Evolutionary conservation across 306 rosid species (phyloP).

Genomic region (Gillenia trifoliata): DNA sequence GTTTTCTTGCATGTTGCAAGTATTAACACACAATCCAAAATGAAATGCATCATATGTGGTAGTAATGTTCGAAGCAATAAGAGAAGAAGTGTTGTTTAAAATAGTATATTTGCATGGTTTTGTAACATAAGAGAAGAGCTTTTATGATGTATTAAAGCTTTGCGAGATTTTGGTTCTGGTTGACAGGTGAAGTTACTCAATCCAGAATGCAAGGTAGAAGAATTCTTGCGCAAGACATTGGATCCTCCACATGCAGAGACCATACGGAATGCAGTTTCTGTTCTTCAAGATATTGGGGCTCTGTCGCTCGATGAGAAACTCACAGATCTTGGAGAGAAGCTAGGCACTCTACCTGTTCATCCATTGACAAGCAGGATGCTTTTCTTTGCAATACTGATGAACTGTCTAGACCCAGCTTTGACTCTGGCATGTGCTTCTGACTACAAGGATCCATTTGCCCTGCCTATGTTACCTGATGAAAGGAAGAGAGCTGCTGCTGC

Average conservation of each 20-base stretch:
- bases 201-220: constrained; percentile 65
- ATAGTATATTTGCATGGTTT: background rate
- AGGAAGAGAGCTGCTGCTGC: constrained; percentile 59
- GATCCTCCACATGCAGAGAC: constrained; percentile 89
- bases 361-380: constrained; percentile 91
- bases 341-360: constrained; percentile 91
- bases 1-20: background rate
- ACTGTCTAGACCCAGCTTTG: constrained; percentile 94
- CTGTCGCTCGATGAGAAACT: constrained; percentile 65
- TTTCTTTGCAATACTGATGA: constrained; percentile 77
- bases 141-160: constrained; percentile 1
- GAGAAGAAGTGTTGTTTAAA: background rate
- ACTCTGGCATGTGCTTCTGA: constrained; percentile 89
- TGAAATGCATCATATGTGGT: too few species aligned
- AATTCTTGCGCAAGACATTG: constrained; percentile 66
- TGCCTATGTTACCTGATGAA: constrained; percentile 64
- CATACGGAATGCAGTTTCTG: constrained; percentile 58
- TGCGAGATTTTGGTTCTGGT: constrained; percentile 8
- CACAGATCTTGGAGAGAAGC: constrained; percentile 79
- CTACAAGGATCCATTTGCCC: constrained; percentile 76
- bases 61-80: background rate
- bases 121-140: background rate
- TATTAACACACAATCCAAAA: background rate
- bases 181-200: constrained; percentile 83
- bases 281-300: constrained; percentile 95